Conservation (phyloP, 257 asterid genomes). For the Rehmannia glutinosa region DNA sequence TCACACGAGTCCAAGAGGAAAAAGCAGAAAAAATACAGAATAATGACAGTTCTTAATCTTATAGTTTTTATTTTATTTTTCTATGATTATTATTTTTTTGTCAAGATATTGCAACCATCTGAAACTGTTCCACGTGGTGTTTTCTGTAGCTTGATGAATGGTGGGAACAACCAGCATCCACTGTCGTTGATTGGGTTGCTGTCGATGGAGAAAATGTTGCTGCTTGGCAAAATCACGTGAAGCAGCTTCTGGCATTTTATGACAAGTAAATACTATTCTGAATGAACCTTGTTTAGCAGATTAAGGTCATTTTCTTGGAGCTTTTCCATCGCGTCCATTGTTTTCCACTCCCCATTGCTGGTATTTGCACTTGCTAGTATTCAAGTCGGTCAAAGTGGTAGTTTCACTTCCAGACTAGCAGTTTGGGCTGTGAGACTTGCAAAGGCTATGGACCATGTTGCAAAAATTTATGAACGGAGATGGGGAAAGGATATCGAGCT, state of each 20-base stretch:
- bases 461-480: neutral
- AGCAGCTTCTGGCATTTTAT: slow-evolving; percentile 82
- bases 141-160: slow-evolving; percentile 85
- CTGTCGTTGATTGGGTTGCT: slow-evolving; percentile 93
- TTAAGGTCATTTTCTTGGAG: neutral
- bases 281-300: slow-evolving; percentile 13
- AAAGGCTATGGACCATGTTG: too few relatives aligned
- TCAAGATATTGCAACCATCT: too few relatives aligned
- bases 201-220: slow-evolving; percentile 95
- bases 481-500: neutral
- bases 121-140: neutral
- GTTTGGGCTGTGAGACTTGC: neutral
- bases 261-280: slow-evolving; percentile 51
- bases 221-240: slow-evolving; percentile 92
- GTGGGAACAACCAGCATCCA: slow-evolving; percentile 99
- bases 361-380: too few relatives aligned
- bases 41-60: too few relatives aligned
- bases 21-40: too few relatives aligned
- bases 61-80: neutral
- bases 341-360: neutral
- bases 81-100: neutral
- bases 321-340: neutral
- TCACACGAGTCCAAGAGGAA: too few relatives aligned
- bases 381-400: neutral
- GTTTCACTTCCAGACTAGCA: neutral